Evolutionary conservation across 257 asterid species (phyloP).

Genomic region (Solanum stenotomum): DNA sequence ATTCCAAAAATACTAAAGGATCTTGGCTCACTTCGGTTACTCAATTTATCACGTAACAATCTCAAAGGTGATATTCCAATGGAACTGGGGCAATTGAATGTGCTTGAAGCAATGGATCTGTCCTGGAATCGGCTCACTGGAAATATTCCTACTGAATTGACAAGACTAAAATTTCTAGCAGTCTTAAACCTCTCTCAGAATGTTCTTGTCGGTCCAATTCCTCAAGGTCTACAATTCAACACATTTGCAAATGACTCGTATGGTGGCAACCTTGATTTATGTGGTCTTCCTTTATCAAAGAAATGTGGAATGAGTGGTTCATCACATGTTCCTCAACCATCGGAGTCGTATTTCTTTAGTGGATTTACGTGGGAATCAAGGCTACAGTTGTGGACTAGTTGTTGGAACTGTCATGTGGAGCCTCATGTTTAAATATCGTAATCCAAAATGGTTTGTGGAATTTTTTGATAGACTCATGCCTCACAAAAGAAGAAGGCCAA

Average conservation of each 20-base stretch:
- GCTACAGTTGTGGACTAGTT: background rate
- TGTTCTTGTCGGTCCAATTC: background rate
- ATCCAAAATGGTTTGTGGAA: background rate
- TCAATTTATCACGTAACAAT: too few species aligned
- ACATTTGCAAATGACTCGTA: background rate
- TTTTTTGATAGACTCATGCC: background rate
- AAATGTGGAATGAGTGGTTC: background rate
- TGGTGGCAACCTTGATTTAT: background rate
- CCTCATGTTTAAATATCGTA: background rate
- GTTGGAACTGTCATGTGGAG: background rate
- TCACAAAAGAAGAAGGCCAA: too few species aligned
- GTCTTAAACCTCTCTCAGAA: background rate
- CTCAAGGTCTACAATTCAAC: background rate
- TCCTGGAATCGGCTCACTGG: background rate
- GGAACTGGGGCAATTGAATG: too few species aligned
- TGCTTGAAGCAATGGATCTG: background rate
- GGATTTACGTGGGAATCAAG: background rate
- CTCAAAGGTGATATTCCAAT: too few species aligned
- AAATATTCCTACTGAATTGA: background rate
- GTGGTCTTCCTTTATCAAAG: background rate
- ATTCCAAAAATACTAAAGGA: too few species aligned
- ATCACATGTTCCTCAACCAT: background rate
- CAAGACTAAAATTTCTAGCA: background rate
- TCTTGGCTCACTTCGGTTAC: too few species aligned
- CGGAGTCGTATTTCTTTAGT: background rate